Base-by-base conservation (phyloP, 129 eudicot genomes). In the Chrysanthemum seticuspe region DNA sequence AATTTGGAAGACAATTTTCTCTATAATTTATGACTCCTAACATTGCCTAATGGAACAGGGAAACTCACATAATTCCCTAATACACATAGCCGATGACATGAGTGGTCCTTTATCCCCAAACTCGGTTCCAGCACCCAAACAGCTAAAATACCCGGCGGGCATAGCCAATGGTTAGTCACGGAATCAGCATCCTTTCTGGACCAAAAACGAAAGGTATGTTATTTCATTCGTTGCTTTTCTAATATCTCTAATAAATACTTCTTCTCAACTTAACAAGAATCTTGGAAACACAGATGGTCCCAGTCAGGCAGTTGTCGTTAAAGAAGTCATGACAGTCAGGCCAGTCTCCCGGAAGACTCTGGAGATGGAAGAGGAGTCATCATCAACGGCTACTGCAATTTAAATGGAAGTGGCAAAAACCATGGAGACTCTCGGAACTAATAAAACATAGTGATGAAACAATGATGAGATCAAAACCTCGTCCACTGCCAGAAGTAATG, bases 351-450 rank as follows among this genome's bases (percentile, higher is more conserved):
- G 99, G 96, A 62, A 95, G 90, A 76, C 79, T 95, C 4, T 95
- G 99, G 99, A 91, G 96, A 70, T 95, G 97, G 99, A 88, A 95
- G 83, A 83, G 99, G 79, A 95, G 99, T 76, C 96, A 90, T 73
- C 99, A 95, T 76, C 99, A 86, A 74, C 90, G 99, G 99, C 87
- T 90, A 51, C 78, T 95, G 34, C 99, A 90, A 80, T 95, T 95
- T 74, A 95, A 95, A 77, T 95, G 97, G 97, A 90, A 87, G 79
- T 90, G 99, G 99, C 99, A 95, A 74, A 95, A 95, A 72, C 99
- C 99, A 9, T 95, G 99, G 99, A 91, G 82, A 82, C 93, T 95
- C 6, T 83, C 96, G 2, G 97, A 95, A 57, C 92, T 76, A 85
- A 85, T 95, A 54, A 88, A 78, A 65, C 96, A 88, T 71, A 86